Conservation (phyloP, 176 grass and related monocot species). For the Pharus latifolius region DNA sequence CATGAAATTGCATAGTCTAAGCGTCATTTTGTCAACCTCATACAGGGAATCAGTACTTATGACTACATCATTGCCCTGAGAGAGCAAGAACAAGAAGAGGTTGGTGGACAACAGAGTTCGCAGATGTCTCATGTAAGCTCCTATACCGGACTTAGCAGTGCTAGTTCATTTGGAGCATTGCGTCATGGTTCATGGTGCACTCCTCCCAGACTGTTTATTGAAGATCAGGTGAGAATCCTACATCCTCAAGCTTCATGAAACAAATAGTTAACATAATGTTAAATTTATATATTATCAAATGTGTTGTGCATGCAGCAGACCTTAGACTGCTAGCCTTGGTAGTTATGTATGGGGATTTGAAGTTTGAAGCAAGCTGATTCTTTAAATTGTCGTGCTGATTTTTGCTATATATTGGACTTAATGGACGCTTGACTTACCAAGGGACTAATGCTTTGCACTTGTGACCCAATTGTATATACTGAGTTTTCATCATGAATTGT, state of each 20-base stretch:
- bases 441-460: background rate
- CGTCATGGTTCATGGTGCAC: slow-evolving; percentile 90
- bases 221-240: slow-evolving; percentile 69
- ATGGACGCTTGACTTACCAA: background rate
- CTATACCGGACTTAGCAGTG: slow-evolving; percentile 89
- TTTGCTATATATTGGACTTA: background rate
- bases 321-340: background rate
- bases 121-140: slow-evolving; percentile 95
- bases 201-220: slow-evolving; percentile 84
- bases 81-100: slow-evolving; percentile 91
- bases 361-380: too few species aligned
- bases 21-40: slow-evolving; percentile 3
- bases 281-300: too few species aligned
- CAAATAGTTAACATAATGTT: background rate
- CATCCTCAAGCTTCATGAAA: background rate
- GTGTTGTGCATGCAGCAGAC: background rate
- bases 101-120: slow-evolving; percentile 72
- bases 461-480: slow-evolving; percentile 7
- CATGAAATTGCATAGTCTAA: background rate
- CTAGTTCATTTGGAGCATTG: slow-evolving; percentile 85
- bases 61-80: slow-evolving; percentile 98
- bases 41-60: slow-evolving; percentile 91
- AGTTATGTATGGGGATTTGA: background rate
- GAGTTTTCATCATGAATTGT: background rate
- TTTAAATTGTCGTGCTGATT: background rate